These are phyloP conservation scores for Sporothrix globosa DNA, from an alignment of 2,329 filamentous ascomycete genomes.

Conservation along the genomic window DNA sequence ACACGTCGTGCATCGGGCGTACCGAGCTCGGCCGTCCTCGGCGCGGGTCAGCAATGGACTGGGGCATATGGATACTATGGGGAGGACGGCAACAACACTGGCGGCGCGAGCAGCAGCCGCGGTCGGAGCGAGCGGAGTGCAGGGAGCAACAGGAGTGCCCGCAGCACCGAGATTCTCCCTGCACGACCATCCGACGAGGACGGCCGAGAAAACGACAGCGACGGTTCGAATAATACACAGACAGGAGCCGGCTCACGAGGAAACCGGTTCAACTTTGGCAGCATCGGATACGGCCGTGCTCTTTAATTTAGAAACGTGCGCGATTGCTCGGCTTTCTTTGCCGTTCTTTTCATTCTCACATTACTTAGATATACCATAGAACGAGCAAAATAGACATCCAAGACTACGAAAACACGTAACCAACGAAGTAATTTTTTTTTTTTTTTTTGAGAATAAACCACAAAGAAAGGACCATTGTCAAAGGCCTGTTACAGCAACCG, in stretches of 20 bases:
- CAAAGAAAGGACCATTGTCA: not conserved
- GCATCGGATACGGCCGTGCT: conserved; percentile 27
- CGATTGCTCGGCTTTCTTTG: not conserved
- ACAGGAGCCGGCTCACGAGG: not conserved
- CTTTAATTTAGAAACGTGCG: not conserved
- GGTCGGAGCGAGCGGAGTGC: not conserved
- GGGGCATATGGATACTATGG: not conserved
- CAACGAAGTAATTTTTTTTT: not conserved
- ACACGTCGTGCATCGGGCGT: conserved; percentile 32
- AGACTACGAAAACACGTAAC: not conserved
- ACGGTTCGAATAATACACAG: not conserved
- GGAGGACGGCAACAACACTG: not conserved
- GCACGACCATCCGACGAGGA: conserved; percentile 8
- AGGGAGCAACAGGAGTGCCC: not conserved
- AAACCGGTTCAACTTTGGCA: conserved; percentile 26
- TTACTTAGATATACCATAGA: not conserved
- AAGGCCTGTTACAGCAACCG: not conserved
- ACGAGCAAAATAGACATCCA: not conserved
- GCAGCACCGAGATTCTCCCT: conserved; percentile 5
- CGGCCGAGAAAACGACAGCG: not conserved
- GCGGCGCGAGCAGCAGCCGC: not conserved
- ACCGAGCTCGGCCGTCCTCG: conserved; percentile 35
- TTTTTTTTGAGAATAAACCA: not conserved
- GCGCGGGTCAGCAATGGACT: not conserved
- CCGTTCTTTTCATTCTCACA: not conserved